Evolutionary conservation across 306 rosid species (phyloP).

Genomic region (Aeschynomene evenia): DNA sequence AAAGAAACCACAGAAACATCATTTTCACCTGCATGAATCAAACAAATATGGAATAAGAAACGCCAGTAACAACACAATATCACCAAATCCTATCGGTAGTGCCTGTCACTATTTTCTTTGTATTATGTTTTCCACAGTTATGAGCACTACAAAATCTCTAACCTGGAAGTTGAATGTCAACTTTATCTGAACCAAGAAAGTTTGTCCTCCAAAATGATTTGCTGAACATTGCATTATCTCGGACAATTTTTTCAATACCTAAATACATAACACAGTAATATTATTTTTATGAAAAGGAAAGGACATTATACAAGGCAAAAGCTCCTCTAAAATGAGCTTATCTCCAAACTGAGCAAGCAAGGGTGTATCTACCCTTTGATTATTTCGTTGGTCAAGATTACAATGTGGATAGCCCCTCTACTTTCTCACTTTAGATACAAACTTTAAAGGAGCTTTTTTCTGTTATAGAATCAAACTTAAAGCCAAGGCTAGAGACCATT

Average conservation of each 20-base stretch:
- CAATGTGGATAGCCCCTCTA: neutral
- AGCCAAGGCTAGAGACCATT: conserved; percentile 50
- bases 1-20: conserved; percentile 66
- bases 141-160: conserved; percentile 21
- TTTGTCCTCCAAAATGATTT: conserved; percentile 43
- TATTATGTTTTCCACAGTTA: neutral
- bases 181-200: conserved; percentile 46
- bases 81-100: neutral
- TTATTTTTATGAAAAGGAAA: conserved; percentile 13
- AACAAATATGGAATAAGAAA: conserved; percentile 1
- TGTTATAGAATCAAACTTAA: neutral
- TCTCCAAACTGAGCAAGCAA: neutral
- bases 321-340: neutral
- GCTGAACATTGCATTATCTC: conserved; percentile 48
- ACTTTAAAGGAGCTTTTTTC: neutral
- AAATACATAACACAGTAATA: conserved; percentile 31
- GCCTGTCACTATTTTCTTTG: neutral
- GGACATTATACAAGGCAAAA: neutral
- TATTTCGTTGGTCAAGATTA: neutral
- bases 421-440: neutral
- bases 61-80: neutral
- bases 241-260: conserved; percentile 52
- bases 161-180: conserved; percentile 81
- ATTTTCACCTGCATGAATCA: conserved; percentile 57
- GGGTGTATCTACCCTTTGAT: neutral